These are phyloP conservation scores for Chlamydomonas sphaeroides DNA, from an alignment of 139 green algal species.

Conservation along the genomic window DNA sequence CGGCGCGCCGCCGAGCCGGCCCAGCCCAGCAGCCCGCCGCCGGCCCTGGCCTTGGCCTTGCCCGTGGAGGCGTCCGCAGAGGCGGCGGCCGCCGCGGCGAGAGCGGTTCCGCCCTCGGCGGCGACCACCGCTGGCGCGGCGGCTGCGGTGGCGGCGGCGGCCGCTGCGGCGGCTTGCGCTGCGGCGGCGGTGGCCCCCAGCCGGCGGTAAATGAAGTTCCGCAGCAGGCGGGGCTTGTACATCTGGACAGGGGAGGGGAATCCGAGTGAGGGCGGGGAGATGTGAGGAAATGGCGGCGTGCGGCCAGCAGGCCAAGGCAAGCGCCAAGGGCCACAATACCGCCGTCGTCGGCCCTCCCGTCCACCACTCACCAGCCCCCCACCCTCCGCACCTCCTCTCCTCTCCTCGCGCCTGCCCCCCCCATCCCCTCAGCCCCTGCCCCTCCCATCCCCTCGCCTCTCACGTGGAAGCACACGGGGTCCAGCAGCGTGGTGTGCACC, in stretches of 20 bases:
- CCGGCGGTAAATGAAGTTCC: constrained; percentile 47
- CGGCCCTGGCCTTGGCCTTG: too few relatives aligned
- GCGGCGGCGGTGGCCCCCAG: neutral
- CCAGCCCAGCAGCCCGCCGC: neutral
- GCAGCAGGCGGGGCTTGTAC: constrained; percentile 31
- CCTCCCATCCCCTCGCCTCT: too few relatives aligned
- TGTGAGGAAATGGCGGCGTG: too few relatives aligned
- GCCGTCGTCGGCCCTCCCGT: too few relatives aligned
- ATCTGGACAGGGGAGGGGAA: too few relatives aligned
- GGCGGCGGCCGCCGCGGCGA: neutral
- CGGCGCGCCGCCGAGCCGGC: neutral
- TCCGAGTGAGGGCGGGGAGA: too few relatives aligned
- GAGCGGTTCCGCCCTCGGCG: neutral
- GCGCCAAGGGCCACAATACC: too few relatives aligned
- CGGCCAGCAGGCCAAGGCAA: too few relatives aligned
- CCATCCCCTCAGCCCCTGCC: too few relatives aligned
- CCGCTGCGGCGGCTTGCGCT: neutral
- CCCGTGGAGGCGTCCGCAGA: neutral
- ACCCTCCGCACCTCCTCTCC: too few relatives aligned
- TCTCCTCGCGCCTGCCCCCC: too few relatives aligned
- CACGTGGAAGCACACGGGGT: constrained; percentile 51
- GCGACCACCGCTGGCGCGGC: neutral
- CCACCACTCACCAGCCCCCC: too few relatives aligned
- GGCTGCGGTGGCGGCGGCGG: neutral
- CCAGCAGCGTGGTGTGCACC: constrained; percentile 26